Conservation (phyloP, 2,329 filamentous ascomycete species). For the Fusarium sp. region DNA sequence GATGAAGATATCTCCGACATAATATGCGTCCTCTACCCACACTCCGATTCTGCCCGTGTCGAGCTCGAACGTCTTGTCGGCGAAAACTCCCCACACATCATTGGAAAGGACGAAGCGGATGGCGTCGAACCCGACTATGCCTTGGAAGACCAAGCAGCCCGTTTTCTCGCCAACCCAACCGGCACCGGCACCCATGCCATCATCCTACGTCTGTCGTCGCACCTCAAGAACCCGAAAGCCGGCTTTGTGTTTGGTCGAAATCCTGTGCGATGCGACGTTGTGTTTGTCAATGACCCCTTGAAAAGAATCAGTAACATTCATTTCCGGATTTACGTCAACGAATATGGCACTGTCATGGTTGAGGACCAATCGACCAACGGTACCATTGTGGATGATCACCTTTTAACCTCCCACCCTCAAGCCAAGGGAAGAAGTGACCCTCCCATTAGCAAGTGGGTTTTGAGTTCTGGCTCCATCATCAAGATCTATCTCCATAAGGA, state of each 20-base stretch:
- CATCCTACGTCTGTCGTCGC: slow-evolving; percentile 81
- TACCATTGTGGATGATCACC: slow-evolving; percentile 80
- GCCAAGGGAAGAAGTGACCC: slow-evolving; percentile 49
- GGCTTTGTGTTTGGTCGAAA: slow-evolving; percentile 94
- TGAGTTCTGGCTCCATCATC: slow-evolving; percentile 78
- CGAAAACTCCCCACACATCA: slow-evolving; percentile 60
- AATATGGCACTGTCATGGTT: slow-evolving; percentile 88
- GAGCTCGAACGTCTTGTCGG: slow-evolving; percentile 69
- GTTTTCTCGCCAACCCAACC: slow-evolving; percentile 57
- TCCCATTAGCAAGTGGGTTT: slow-evolving; percentile 63
- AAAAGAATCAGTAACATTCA: slow-evolving; percentile 92
- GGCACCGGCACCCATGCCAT: slow-evolving; percentile 72
- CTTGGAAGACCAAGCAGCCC: slow-evolving; percentile 60
- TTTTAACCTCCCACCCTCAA: slow-evolving; percentile 63
- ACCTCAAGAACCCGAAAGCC: slow-evolving; percentile 71
- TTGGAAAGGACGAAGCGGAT: slow-evolving; percentile 60
- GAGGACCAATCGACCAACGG: slow-evolving; percentile 97
- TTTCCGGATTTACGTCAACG: slow-evolving; percentile 91
- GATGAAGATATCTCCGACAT: slow-evolving; percentile 89
- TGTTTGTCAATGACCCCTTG: slow-evolving; percentile 71
- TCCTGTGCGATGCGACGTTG: slow-evolving; percentile 74
- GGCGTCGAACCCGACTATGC: slow-evolving; percentile 63
- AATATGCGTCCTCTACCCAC: slow-evolving; percentile 86
- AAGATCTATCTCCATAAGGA: slow-evolving; percentile 69
- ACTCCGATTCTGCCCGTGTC: slow-evolving; percentile 75